Base-by-base conservation (phyloP, 805 yeast genomes). In the Komagataella populi region DNA sequence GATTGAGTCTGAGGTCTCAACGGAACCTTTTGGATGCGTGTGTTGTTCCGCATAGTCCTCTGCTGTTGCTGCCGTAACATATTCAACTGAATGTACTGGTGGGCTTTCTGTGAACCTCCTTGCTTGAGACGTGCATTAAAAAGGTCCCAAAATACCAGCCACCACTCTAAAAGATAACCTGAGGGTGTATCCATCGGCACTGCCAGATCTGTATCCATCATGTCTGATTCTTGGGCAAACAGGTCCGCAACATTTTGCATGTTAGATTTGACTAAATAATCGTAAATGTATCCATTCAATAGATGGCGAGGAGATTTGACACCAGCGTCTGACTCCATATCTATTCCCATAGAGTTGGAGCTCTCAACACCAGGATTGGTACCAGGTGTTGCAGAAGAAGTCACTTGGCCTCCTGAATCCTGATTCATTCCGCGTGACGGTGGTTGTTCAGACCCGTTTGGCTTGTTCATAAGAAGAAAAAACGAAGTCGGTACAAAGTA, bases 71-170 rank as follows among this genome's bases (percentile, higher is more conserved):
- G 84, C 54, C 78, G 75, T 61, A 79, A 62, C 48, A 73, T 61
- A 56, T 83, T 81, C 55, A 79, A 71, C 56, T 83, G 86, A 59
- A 80, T 81, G 65, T 85, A 87, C 60, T 84, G 86, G 48, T 78
- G 76, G 2, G 93, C 91, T 52, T 77, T 68, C 2, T 73, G 69
- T 3, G 85, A 77, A 12, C 82, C 79, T 14, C 80, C 83, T 53
- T 81, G 70, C 55, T 77, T 80, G 46, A 87, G 80, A 58, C 88
- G 75, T 2, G 95, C 95, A 60, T 85, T 85, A 66, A 84, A 87
- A 24, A 88, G 82, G 63, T 89, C 96, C 96, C 96, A 90, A 63
- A 89, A 90, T 16, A 90, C 81, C 70, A 81, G 88, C 96, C 96
- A 89, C 97, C 97, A 89, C 64, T 90, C 97, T 60, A 79, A 83